Percentiles rank a stretch among this genome's conserved stretches.
Evolutionary conservation across 345 rosid species (phyloP).

Genomic region (Noccaea caerulescens): DNA sequence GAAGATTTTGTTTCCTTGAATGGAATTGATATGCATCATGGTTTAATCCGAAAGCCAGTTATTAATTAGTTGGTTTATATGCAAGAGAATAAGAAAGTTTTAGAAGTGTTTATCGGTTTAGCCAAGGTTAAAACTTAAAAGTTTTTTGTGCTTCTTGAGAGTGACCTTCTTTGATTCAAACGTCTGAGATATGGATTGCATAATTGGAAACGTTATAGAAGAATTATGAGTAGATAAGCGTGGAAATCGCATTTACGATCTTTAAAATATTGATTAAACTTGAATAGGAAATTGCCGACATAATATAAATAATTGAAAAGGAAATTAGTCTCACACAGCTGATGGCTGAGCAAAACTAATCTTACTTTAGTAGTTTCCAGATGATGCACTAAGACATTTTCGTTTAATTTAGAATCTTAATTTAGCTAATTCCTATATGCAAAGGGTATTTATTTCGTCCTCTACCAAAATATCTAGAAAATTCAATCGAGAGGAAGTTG

Average conservation of each 20-base stretch:
- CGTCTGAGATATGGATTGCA: not conserved
- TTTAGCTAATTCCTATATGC: constrained; percentile 8
- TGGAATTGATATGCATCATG: not conserved
- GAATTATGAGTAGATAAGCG: no score
- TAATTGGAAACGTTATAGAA: no score
- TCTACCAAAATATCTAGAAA: constrained; percentile 34
- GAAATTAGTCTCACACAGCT: not conserved
- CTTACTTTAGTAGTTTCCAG: not conserved
- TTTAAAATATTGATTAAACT: not conserved
- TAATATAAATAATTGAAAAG: not conserved
- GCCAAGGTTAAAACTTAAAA: not conserved
- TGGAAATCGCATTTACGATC: no score
- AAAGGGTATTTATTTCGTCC: constrained; percentile 4
- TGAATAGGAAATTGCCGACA: not conserved
- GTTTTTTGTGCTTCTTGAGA: not conserved
- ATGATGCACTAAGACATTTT: not conserved
- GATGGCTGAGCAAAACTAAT: not conserved
- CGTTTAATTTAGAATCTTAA: not conserved
- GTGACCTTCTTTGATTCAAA: not conserved
- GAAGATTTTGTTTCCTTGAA: not conserved
- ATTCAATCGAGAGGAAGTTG: not conserved
- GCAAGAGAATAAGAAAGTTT: not conserved
- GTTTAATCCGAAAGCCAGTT: not conserved
- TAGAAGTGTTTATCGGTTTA: not conserved
- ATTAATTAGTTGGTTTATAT: not conserved